Evolutionary conservation across 768 basidiomycete species (phyloP).

Genomic region (Mycena vitilis): DNA sequence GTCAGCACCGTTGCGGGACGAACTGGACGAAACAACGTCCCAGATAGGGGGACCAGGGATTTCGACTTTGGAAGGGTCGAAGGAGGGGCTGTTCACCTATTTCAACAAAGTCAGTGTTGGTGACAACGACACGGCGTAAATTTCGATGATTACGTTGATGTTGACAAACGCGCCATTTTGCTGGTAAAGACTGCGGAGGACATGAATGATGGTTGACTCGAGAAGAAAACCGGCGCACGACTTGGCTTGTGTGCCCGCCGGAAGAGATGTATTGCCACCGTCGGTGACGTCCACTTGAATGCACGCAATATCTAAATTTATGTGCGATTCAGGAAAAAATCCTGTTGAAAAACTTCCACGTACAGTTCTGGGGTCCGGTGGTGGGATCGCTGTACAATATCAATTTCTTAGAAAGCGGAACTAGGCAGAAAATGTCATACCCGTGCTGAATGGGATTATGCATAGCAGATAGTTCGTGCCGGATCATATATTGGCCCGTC

Average conservation of each 20-base stretch:
- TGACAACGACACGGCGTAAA: background rate
- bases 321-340: background rate
- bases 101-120: background rate
- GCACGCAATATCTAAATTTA: constrained; percentile 35
- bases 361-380: constrained; percentile 39
- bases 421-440: constrained; percentile 1
- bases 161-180: constrained; percentile 36
- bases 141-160: constrained; percentile 23
- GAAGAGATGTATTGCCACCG: constrained; percentile 34
- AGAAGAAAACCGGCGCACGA: constrained; percentile 26
- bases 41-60: constrained; percentile 34
- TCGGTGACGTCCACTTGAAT: constrained; percentile 37
- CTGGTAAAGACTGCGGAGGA: constrained; percentile 27
- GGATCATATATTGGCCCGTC: constrained; percentile 40
- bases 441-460: constrained; percentile 38
- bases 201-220: background rate
- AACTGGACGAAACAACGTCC: constrained; percentile 27
- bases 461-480: constrained; percentile 40
- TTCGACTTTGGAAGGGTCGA: constrained; percentile 24
- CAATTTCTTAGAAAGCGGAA: background rate
- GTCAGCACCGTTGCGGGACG: background rate
- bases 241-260: constrained; percentile 34
- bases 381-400: constrained; percentile 29
- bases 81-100: constrained; percentile 27
- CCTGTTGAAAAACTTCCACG: background rate